Evolutionary conservation across 805 yeast genomes (phyloP).

Genomic region (Saccharomycopsis oosterbeekiorum): DNA sequence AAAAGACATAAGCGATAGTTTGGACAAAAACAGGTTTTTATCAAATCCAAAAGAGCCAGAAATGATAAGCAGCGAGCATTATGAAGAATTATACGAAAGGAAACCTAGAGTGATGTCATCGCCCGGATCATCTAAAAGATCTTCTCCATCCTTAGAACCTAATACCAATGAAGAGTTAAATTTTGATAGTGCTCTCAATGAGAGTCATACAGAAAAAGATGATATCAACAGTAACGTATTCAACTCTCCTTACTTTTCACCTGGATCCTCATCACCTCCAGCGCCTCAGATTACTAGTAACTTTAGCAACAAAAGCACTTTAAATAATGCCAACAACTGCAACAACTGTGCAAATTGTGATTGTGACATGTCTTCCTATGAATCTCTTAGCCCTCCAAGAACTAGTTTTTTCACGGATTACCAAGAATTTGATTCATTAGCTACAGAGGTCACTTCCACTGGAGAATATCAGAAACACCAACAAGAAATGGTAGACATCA

Average conservation of each 20-base stretch:
- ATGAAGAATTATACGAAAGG: neutral
- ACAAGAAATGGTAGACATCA: neutral
- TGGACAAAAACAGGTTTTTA: constrained; percentile 4
- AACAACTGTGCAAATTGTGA: neutral
- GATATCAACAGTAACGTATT: neutral
- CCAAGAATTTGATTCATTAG: neutral
- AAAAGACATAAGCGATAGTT: constrained; percentile 13
- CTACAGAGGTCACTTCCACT: neutral
- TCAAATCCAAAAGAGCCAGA: constrained; percentile 7
- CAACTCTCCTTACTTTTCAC: neutral
- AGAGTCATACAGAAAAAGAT: neutral
- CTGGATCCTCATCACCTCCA: neutral
- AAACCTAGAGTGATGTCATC: neutral
- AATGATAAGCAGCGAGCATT: neutral
- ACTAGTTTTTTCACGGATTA: neutral
- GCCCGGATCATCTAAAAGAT: neutral
- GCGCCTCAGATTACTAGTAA: neutral
- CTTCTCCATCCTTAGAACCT: neutral
- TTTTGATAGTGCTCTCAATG: neutral
- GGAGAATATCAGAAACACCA: neutral
- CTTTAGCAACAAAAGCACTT: neutral
- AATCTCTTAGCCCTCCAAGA: neutral
- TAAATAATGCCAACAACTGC: neutral
- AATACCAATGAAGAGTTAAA: neutral
- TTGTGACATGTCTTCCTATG: neutral